A percentile compares a stretch with the other conserved stretches of the same genome.
These are phyloP conservation scores for Oryza punctata DNA, from an alignment of 176 grass and related monocot species.

Conservation along the genomic window DNA sequence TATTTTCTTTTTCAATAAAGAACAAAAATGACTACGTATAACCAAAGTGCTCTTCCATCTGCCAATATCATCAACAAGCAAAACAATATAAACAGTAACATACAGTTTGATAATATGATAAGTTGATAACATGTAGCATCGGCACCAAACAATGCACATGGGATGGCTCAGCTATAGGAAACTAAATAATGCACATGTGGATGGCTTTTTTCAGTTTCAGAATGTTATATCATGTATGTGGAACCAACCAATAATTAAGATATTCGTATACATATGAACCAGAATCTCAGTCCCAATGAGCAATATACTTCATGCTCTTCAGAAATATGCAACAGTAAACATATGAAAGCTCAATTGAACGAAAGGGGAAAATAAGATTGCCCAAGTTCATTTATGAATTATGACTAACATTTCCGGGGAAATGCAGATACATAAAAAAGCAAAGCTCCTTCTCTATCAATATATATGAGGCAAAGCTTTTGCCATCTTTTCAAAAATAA, in stretches of 20 bases:
- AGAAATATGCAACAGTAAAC: background rate
- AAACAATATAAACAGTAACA: constrained; percentile 17
- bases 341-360: background rate
- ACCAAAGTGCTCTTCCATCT: background rate
- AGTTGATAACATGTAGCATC: constrained; percentile 7
- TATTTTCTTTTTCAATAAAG: constrained; percentile 5
- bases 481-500: too few species aligned
- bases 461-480: too few species aligned
- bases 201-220: constrained; percentile 31
- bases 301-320: background rate
- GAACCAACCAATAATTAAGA: constrained; percentile 35
- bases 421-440: background rate
- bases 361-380: background rate
- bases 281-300: constrained; percentile 14
- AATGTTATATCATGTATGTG: constrained; percentile 16
- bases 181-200: constrained; percentile 38
- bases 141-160: constrained; percentile 41
- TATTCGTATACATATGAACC: constrained; percentile 12
- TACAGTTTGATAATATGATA: constrained; percentile 1
- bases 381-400: background rate
- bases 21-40: background rate
- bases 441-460: too few species aligned
- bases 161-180: constrained; percentile 5
- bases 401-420: background rate
- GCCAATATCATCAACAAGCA: constrained; percentile 12